These are phyloP conservation scores for Coemansia umbellata DNA, from an alignment of 192 early-diverging fungal species.

Conservation along the genomic window DNA sequence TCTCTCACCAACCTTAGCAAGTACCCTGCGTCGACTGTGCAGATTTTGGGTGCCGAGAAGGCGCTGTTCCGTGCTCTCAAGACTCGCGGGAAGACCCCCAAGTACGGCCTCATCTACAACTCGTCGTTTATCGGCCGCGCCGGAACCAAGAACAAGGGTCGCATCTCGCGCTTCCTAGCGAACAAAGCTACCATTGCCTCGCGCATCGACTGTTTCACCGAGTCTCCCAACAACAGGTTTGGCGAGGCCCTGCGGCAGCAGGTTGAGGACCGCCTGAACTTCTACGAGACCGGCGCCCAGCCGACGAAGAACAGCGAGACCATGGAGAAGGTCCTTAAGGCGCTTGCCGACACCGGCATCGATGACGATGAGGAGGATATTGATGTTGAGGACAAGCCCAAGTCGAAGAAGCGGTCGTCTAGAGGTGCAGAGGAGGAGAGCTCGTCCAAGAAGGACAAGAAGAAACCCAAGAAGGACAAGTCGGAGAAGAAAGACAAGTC, in stretches of 20 bases:
- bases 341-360: constrained; percentile 59
- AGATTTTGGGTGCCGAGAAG: constrained; percentile 98
- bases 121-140: constrained; percentile 94
- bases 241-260: constrained; percentile 91
- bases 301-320: constrained; percentile 91
- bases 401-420: constrained; percentile 50
- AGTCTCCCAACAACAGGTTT: constrained; percentile 83
- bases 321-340: constrained; percentile 80
- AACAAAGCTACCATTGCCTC: constrained; percentile 98
- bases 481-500: constrained; percentile 33
- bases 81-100: constrained; percentile 94
- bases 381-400: constrained; percentile 18
- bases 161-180: constrained; percentile 96
- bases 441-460: constrained; percentile 42
- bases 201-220: constrained; percentile 93
- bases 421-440: constrained; percentile 36
- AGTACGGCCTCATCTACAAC: constrained; percentile 97
- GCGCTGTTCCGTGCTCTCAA: constrained; percentile 97
- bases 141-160: constrained; percentile 93
- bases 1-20: constrained; percentile 96
- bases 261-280: constrained; percentile 92
- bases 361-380: constrained; percentile 56
- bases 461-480: constrained; percentile 13
- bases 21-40: constrained; percentile 95
- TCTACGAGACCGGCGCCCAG: constrained; percentile 85